Evolutionary conservation across 176 grass and related monocot species (phyloP).

Genomic region (Aegilops sharonensis): DNA sequence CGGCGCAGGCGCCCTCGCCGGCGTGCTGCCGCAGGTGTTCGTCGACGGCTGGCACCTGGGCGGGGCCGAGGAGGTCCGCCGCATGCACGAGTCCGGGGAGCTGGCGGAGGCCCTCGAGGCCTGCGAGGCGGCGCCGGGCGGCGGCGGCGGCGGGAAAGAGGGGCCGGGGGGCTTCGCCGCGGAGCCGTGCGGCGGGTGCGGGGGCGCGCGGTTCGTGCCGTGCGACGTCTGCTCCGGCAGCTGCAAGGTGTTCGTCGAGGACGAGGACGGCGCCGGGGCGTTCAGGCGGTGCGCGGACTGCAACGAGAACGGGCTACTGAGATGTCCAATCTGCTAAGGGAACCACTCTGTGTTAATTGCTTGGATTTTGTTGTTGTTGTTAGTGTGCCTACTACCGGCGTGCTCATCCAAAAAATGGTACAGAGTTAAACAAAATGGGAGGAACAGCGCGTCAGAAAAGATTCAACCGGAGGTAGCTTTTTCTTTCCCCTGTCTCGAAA

Average conservation of each 20-base stretch:
- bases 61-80: constrained; percentile 57
- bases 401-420: too few species aligned
- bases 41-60: constrained; percentile 58
- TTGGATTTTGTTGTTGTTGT: not conserved
- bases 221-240: constrained; percentile 82
- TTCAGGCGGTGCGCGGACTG: constrained; percentile 79
- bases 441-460: too few species aligned
- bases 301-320: constrained; percentile 93
- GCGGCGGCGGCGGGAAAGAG: not conserved
- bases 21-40: constrained; percentile 68
- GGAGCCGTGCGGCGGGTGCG: constrained; percentile 49
- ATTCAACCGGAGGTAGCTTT: too few species aligned
- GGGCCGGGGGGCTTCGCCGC: not conserved
- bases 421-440: too few species aligned
- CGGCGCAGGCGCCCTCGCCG: not conserved
- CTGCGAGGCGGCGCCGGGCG: constrained; percentile 29
- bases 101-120: constrained; percentile 27
- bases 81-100: constrained; percentile 69
- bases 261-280: constrained; percentile 38
- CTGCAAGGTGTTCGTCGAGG: constrained; percentile 83
- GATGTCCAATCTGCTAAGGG: constrained; percentile 60
- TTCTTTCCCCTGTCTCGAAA: too few species aligned
- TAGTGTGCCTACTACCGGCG: not conserved
- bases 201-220: constrained; percentile 64
- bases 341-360: not conserved